Conservation (phyloP, 2,329 filamentous ascomycete genomes). For the Phialophora chinensis region DNA sequence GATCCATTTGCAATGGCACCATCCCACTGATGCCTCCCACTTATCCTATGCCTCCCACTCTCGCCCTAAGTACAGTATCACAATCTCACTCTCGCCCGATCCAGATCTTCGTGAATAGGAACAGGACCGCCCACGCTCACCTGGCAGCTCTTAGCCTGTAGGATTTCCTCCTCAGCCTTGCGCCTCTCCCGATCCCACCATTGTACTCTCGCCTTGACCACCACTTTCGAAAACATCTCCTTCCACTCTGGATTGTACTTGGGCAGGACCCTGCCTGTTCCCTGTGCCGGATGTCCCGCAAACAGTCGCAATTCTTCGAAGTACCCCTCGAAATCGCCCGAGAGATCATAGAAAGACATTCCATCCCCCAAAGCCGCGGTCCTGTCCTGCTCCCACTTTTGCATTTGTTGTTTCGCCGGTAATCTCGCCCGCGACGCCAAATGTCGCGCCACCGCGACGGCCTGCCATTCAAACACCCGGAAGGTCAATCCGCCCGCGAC, state of each 20-base stretch:
- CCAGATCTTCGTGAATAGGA: background rate
- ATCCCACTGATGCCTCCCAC: background rate
- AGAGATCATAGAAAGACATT: background rate
- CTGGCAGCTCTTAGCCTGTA: background rate
- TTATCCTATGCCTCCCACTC: no score
- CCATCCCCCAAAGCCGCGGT: background rate
- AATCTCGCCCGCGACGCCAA: background rate
- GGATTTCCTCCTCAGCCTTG: background rate
- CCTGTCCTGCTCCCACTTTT: background rate
- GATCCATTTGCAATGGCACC: background rate
- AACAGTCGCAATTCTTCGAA: background rate
- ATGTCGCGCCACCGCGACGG: background rate
- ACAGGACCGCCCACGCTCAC: background rate
- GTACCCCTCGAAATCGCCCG: background rate
- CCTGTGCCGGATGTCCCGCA: background rate
- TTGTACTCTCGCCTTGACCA: background rate
- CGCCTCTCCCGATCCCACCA: background rate
- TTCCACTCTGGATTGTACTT: background rate
- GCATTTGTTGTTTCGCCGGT: background rate
- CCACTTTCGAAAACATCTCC: background rate
- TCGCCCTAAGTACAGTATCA: background rate
- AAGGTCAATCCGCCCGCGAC: background rate
- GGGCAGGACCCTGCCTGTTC: background rate
- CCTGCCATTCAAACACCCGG: background rate
- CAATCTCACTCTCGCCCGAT: background rate